phyloP scores from a whole-genome alignment of 495 filamentous ascomycete genomes.

The Parathielavia appendiculata region DNA sequence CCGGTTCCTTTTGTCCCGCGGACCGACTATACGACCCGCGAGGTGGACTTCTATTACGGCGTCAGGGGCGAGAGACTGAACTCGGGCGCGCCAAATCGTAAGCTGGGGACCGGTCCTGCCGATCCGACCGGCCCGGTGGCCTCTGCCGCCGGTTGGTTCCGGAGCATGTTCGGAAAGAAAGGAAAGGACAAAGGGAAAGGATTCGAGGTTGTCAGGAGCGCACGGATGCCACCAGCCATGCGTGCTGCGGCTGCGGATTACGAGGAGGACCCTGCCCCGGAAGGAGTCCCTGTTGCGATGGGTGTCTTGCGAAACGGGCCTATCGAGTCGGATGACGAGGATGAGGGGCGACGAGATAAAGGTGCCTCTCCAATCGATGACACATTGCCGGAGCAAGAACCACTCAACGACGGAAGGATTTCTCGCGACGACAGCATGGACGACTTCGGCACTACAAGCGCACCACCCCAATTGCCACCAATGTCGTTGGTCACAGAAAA shows the following conservation, averaged over 20 bases:
- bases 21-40: slow-evolving; percentile 84
- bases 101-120: slow-evolving; percentile 86
- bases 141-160: slow-evolving; percentile 84
- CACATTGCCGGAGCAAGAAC: slow-evolving; percentile 30
- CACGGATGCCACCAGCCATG: slow-evolving; percentile 62
- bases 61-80: slow-evolving; percentile 82
- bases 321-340: slow-evolving; percentile 56
- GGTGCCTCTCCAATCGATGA: slow-evolving; percentile 21
- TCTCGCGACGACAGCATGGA: slow-evolving; percentile 34
- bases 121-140: slow-evolving; percentile 89
- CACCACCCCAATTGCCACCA: slow-evolving; percentile 35
- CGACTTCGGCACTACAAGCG: slow-evolving; percentile 36
- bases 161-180: slow-evolving; percentile 70
- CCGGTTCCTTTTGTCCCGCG: slow-evolving; percentile 40
- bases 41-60: slow-evolving; percentile 93
- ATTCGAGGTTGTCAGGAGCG: slow-evolving; percentile 90
- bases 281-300: slow-evolving; percentile 55
- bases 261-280: slow-evolving; percentile 45
- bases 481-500: slow-evolving; percentile 56
- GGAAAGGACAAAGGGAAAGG: slow-evolving; percentile 88
- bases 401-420: slow-evolving; percentile 44
- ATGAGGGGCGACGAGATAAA: slow-evolving; percentile 31
- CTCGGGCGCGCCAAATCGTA: slow-evolving; percentile 71
- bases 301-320: slow-evolving; percentile 52
- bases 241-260: slow-evolving; percentile 49